Evolutionary conservation across 2,329 filamentous ascomycete genomes (phyloP), one percentile per base, ranked within the genome.

Genomic region (Gnomoniopsis sp.): DNA sequence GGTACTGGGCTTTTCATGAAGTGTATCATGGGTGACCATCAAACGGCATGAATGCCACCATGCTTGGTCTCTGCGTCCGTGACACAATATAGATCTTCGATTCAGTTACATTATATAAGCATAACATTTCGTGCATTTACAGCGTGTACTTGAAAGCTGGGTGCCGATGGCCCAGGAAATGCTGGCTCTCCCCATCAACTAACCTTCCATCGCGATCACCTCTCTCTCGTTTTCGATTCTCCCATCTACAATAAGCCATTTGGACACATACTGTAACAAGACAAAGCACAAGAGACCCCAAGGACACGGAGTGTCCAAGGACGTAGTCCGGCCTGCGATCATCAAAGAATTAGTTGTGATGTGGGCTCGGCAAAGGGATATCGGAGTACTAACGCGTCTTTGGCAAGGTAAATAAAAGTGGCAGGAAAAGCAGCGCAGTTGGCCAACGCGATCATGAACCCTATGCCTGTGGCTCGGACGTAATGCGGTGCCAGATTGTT

Each of bases 401-500:
- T 64, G n/a, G 68, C 64, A 3, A 79, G 67, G 61, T 77, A 78
- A 21, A 75, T 75, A 56, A 77, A 78, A 0, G 77, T 75, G 2
- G 74, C 75, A 10, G 77, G 70, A 55, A 79, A 79, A 10, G 75
- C 75, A 10, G 73, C 70, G 61, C 71, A 73, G 57, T 77, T 77
- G 11, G 73, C 73, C 43, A 77, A 63, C 6, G 71, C 71, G 36
- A 77, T 74, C 50, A 75, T 70, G 44, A 75, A 69, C 0, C 75
- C 75, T 1, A 75, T 68, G 6, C 75, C 74, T 0, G 74, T 77
- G 2, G 74, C 75, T 58, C 74, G 70, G 30, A 74, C 72, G 54
- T 76, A 77, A 57, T 77, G 74, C 0, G 74, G 75, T 14, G 74
- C 72, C 6, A 76, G 65, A 57, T 78, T 77, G 65, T 78, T 77